A percentile compares a stretch with the other conserved stretches of the same genome.
Evolutionary conservation across 2,329 filamentous ascomycete species (phyloP).

Genomic region (Xylaria sp.): DNA sequence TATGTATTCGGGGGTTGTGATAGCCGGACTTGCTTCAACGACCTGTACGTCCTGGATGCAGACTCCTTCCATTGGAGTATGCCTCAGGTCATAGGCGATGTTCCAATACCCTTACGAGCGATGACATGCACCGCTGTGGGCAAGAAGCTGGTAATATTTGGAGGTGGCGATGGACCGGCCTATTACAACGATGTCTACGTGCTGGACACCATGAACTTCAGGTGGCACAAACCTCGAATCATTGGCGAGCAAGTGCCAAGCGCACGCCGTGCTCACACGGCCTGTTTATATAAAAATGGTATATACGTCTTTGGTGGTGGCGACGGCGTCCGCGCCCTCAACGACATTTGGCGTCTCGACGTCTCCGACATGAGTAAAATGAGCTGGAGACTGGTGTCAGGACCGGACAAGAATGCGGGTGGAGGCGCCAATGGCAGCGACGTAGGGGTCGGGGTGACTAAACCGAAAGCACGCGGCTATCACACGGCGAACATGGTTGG

Average conservation of each 20-base stretch:
- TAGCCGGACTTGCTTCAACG: conserved; percentile 73
- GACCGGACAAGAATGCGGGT: conserved; percentile 43
- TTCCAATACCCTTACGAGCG: conserved; percentile 72
- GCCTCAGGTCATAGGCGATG: conserved; percentile 72
- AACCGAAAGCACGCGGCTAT: conserved; percentile 74
- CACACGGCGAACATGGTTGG: conserved; percentile 80
- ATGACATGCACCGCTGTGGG: conserved; percentile 79
- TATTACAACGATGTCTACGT: conserved; percentile 80
- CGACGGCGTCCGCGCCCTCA: conserved; percentile 75
- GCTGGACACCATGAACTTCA: conserved; percentile 75
- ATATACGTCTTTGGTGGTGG: conserved; percentile 79
- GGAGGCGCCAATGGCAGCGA: conserved; percentile 36
- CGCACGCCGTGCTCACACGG: conserved; percentile 73
- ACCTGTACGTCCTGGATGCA: conserved; percentile 75
- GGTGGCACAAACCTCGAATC: conserved; percentile 72
- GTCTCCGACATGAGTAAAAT: conserved; percentile 74
- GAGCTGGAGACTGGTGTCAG: conserved; percentile 74
- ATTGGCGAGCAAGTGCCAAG: conserved; percentile 68
- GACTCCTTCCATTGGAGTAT: conserved; percentile 76
- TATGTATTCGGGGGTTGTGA: conserved; percentile 78
- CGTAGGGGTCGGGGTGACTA: conserved; percentile 41
- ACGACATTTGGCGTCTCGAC: conserved; percentile 78
- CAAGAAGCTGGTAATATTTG: conserved; percentile 76
- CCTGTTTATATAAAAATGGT: conserved; percentile 77
- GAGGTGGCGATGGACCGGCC: conserved; percentile 74